Evolutionary conservation across 1,284 basidiomycete genomes (phyloP).

Genomic region (Rhodotorula sp.): DNA sequence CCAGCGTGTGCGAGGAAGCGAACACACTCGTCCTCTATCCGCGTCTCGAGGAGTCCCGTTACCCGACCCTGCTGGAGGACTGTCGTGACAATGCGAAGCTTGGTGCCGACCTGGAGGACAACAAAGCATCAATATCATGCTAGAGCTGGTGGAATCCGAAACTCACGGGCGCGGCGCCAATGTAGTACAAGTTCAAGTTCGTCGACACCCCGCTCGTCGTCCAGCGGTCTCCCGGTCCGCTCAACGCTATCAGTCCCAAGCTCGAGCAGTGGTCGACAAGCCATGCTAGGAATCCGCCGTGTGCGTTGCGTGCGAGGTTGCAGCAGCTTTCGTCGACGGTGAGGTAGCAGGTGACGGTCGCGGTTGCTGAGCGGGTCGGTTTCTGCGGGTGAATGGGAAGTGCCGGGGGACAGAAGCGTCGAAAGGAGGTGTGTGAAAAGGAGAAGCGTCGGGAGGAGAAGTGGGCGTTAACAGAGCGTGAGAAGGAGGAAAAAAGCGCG

Average conservation of each 20-base stretch:
- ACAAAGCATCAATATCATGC: neutral
- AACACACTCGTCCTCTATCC: constrained; percentile 26
- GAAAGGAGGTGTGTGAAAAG: no score
- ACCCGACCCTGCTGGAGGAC: constrained; percentile 29
- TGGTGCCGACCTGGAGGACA: constrained; percentile 17
- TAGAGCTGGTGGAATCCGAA: no score
- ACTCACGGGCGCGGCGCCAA: constrained; percentile 31
- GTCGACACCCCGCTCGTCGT: constrained; percentile 27
- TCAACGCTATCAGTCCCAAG: constrained; percentile 20
- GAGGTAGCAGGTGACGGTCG: constrained; percentile 11
- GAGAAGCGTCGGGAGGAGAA: neutral
- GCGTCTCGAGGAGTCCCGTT: constrained; percentile 22
- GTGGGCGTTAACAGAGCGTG: neutral
- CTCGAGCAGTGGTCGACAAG: constrained; percentile 35
- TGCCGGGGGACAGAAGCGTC: no score
- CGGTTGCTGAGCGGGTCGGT: constrained; percentile 11
- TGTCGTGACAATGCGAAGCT: constrained; percentile 16
- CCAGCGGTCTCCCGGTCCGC: constrained; percentile 21
- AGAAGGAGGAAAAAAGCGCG: neutral
- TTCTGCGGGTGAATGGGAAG: constrained; percentile 3
- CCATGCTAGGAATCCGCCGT: constrained; percentile 38
- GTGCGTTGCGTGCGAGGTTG: constrained; percentile 25
- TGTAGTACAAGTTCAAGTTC: constrained; percentile 29
- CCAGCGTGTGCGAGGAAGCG: neutral
- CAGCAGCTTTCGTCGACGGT: constrained; percentile 12